Evolutionary conservation across 805 yeast genomes (phyloP), one percentile per base, ranked within the genome.

Genomic region (Wickerhamomyces xylosicus): DNA sequence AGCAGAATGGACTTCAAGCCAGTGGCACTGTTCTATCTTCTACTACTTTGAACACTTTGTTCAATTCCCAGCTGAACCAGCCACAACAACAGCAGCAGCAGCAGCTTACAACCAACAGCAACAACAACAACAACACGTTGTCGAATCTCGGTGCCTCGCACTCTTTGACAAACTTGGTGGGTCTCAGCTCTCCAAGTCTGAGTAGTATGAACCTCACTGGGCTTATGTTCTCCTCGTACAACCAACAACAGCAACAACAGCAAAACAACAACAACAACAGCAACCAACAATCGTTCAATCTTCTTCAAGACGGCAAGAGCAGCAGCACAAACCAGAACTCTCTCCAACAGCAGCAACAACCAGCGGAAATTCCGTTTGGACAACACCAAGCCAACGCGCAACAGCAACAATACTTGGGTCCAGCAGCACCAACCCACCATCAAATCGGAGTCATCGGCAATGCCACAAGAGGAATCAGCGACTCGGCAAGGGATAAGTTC

Each of bases 401-500:
- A 11, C 39, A 39, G 15, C 42, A 33, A 11, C 47, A 41, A 20
- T 46, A 46, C 7, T 39, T 36, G 15, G 37, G 34, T 33, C 47
- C 38, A 16, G 37, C 35, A 25, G 32, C 36, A 8, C 42, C 43
- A 15, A 39, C 36, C 14, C 46, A 42, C 15, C 41, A 33, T 29
- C 47, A 40, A 32, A 34, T n/a, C n/a, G n/a, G n/a, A 31, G 18
- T 40, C 35, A 17, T 48, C 45, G 27, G 46, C 42, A 16, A 47
- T 45, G 31, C 54, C 42, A n/a, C n/a, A n/a, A n/a, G n/a, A n/a
- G n/a, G n/a, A 35, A 51, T 52, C 34, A 58, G 65, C 2, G 90
- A 84, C 40, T 78, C 92, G 2, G 95, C 96, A 1, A 71, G 86
- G 46, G 97, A 89, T 56, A 87, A 87, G 58, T 90, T 90, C 61